Evolutionary conservation across 2,329 filamentous ascomycete species (phyloP).

Genomic region (Metarhizium guizhouense): DNA sequence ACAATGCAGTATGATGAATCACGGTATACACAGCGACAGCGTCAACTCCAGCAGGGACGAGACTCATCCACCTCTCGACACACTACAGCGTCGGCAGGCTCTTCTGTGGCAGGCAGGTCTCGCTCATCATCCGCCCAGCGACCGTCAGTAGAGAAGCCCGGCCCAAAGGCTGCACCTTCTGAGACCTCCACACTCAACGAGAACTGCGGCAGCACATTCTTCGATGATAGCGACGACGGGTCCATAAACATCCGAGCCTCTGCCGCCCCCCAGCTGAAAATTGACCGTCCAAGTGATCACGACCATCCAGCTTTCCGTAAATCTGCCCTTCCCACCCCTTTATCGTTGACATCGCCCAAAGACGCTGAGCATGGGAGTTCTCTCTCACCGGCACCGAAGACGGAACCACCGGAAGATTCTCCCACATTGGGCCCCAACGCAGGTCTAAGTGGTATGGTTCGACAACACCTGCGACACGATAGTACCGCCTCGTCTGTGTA

Average conservation of each 20-base stretch:
- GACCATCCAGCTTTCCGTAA: slow-evolving; percentile 47
- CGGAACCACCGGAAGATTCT: slow-evolving; percentile 48
- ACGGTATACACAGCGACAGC: slow-evolving; percentile 72
- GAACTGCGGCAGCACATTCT: slow-evolving; percentile 28
- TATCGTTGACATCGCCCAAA: slow-evolving; percentile 23
- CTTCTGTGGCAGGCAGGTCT: slow-evolving; percentile 31
- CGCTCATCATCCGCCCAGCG: slow-evolving; percentile 37
- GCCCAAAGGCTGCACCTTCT: slow-evolving; percentile 14
- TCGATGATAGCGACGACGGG: slow-evolving; percentile 35
- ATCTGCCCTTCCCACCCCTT: slow-evolving; percentile 33
- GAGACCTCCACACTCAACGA: slow-evolving; percentile 26
- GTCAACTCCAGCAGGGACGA: slow-evolving; percentile 69
- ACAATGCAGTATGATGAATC: slow-evolving; percentile 71
- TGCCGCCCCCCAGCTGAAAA: slow-evolving; percentile 25
- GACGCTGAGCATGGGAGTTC: slow-evolving; percentile 16
- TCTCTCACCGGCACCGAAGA: slow-evolving; percentile 12
- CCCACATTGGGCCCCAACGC: slow-evolving; percentile 64
- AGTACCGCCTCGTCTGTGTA: slow-evolving; percentile 80
- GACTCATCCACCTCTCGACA: slow-evolving; percentile 46
- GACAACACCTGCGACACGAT: slow-evolving; percentile 72
- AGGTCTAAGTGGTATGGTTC: slow-evolving; percentile 73
- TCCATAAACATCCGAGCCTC: slow-evolving; percentile 9
- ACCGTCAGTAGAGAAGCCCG: slow-evolving; percentile 23
- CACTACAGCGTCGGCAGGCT: slow-evolving; percentile 37
- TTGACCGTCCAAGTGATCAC: slow-evolving; percentile 41